Conservation (phyloP, 2,329 filamentous ascomycete genomes). For the Fusarium fracticaudum region DNA sequence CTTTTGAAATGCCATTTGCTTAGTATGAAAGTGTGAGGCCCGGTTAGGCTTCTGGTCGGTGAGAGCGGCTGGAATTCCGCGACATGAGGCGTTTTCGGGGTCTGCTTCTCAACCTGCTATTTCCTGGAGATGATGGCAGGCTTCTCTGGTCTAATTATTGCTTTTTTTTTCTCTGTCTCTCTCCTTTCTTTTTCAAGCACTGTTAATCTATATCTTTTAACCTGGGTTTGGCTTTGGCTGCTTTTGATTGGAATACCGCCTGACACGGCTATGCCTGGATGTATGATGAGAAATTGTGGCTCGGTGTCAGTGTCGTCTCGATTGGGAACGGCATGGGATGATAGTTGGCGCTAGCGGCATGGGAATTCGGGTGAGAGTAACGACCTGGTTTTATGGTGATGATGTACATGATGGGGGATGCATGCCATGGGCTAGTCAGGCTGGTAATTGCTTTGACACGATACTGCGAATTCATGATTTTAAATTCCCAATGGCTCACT, state of each 20-base stretch:
- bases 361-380: slow-evolving; percentile 13
- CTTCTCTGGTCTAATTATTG: slow-evolving; percentile 8
- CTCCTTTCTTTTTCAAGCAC: background rate
- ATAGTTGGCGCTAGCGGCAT: background rate
- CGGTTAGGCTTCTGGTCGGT: slow-evolving; percentile 48
- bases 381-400: slow-evolving; percentile 15
- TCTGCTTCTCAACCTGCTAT: slow-evolving; percentile 19
- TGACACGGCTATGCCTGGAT: slow-evolving; percentile 13
- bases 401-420: slow-evolving; percentile 20
- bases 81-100: slow-evolving; percentile 38
- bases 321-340: slow-evolving; percentile 10
- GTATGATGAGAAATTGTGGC: slow-evolving; percentile 11
- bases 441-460: slow-evolving; percentile 35
- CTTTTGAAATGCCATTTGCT: slow-evolving; percentile 20
- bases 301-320: slow-evolving; percentile 1
- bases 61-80: slow-evolving; percentile 50
- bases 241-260: slow-evolving; percentile 20
- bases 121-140: slow-evolving; percentile 9
- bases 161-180: background rate
- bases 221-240: background rate
- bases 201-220: slow-evolving; percentile 15
- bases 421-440: slow-evolving; percentile 14
- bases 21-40: slow-evolving; percentile 42
- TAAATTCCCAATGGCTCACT: background rate
- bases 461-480: slow-evolving; percentile 33